Evolutionary conservation across 441 rosid species (phyloP), one percentile per base, ranked within the genome.

Genomic region (Raphanus hybrid): DNA sequence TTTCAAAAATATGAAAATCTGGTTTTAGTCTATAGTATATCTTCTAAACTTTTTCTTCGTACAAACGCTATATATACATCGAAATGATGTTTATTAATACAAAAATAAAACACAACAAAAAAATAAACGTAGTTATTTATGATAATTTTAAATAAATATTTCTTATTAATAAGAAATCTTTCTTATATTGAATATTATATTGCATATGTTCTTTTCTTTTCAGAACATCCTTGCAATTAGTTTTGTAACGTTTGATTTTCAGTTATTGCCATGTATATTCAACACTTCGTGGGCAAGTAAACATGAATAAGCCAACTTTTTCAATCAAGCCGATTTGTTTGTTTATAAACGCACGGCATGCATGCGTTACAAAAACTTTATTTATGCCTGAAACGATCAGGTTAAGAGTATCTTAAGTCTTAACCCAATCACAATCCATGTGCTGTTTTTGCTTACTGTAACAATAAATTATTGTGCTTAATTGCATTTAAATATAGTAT

Each of bases 241-340:
- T 32, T 62, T 34, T 63, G 67, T 34, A 63, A 63, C n/a, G 48
- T 63, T 34, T 63, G 48, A 35, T 63, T 63, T 34, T 34, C 45
- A 34, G 45, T 34, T 3, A 8, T 63, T 14, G 10, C 23, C 37
- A 29, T 58, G 26, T 55, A 50, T 27, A 27, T 60, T 60, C 18
- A 12, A 27, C 39, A 6, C 9, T 6, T 26, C 18, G 18, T 27
- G 64, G 64, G 39, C 64, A 29, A 29, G 39, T 60, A 34, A 34
- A 8, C 29, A 35, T 18, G 65, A 64, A 69, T 45, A 68, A 62
- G 55, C 73, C 54, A 75, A 9, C 62, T 75, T 58, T 58, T 67
- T 74, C 32, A 3, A 39, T 57, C 32, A 57, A 41, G 32, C 45
- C 10, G 45, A 66, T 66, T 66, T 57, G 45, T 65, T 65, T 65